Conservation (phyloP, 2,329 filamentous ascomycete genomes). For the Herpotrichia juniperi region DNA sequence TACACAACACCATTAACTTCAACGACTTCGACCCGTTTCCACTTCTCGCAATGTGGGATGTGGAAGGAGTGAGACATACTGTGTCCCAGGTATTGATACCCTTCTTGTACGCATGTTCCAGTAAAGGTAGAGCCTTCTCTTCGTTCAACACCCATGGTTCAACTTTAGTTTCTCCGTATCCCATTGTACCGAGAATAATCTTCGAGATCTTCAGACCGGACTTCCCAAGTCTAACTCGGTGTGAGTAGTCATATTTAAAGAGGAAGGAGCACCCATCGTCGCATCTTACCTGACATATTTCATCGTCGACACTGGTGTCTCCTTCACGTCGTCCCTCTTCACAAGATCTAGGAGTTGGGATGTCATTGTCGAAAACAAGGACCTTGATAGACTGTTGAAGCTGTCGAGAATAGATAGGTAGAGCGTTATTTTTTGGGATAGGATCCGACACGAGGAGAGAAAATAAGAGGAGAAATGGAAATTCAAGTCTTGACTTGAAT, state of each 20-base stretch:
- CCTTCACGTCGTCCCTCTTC: not conserved
- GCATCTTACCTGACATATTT: constrained; percentile 1
- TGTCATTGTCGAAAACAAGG: not conserved
- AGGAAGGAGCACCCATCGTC: too few relatives aligned
- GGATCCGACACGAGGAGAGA: not conserved
- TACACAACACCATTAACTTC: too few relatives aligned
- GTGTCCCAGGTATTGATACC: constrained; percentile 66
- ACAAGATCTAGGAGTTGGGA: not conserved
- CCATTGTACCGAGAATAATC: constrained; percentile 67
- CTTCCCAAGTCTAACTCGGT: constrained; percentile 54
- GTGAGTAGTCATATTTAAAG: too few relatives aligned
- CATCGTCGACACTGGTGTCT: not conserved
- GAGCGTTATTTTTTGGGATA: too few relatives aligned
- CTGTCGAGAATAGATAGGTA: not conserved
- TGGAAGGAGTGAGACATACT: not conserved
- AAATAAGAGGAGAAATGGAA: not conserved
- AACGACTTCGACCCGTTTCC: too few relatives aligned
- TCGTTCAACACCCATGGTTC: constrained; percentile 60
- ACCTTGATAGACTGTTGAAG: not conserved
- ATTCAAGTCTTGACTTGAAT: too few relatives aligned
- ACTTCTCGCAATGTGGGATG: too few relatives aligned
- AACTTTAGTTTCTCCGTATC: constrained; percentile 59
- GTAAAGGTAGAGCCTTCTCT: constrained; percentile 60
- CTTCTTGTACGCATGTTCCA: constrained; percentile 65
- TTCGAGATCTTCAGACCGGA: constrained; percentile 65